These are phyloP conservation scores for Ophiosphaerella narmari DNA, from an alignment of 2,329 filamentous ascomycete genomes.

Conservation along the genomic window DNA sequence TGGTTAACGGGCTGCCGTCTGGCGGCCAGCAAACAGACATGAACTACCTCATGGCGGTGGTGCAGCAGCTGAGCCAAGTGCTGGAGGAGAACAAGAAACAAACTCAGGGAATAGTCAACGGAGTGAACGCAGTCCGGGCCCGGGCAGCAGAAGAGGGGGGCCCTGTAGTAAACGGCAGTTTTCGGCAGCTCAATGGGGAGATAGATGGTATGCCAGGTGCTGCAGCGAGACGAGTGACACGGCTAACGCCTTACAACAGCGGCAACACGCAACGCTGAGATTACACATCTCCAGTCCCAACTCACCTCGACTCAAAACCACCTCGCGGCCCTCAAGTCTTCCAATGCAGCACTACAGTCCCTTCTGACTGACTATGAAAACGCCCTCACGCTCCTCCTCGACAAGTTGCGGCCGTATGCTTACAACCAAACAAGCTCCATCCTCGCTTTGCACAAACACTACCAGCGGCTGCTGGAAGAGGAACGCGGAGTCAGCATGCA, in stretches of 20 bases:
- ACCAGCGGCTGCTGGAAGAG: constrained; percentile 50
- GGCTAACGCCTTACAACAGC: constrained; percentile 22
- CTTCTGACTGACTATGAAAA: constrained; percentile 51
- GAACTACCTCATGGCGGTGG: constrained; percentile 49
- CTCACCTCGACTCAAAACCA: constrained; percentile 35
- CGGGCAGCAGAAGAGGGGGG: constrained; percentile 43
- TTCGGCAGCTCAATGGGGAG: constrained; percentile 43
- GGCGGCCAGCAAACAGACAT: constrained; percentile 50
- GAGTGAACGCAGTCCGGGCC: constrained; percentile 45
- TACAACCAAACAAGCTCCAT: constrained; percentile 51
- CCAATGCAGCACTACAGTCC: constrained; percentile 30
- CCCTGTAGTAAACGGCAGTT: constrained; percentile 21
- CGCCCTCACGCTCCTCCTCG: constrained; percentile 44
- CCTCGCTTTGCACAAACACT: constrained; percentile 54
- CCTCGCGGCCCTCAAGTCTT: constrained; percentile 29
- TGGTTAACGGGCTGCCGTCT: constrained; percentile 46
- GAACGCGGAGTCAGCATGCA: constrained; percentile 52
- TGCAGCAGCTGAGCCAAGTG: constrained; percentile 47
- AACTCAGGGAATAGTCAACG: constrained; percentile 44
- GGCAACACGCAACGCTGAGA: constrained; percentile 36
- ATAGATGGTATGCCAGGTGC: constrained; percentile 29
- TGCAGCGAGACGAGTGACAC: background rate
- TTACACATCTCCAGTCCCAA: constrained; percentile 37
- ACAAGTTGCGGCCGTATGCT: constrained; percentile 39
- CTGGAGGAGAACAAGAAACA: constrained; percentile 48